These are phyloP conservation scores for Thyridium curvatum DNA, from an alignment of 2,329 filamentous ascomycete genomes.

Conservation along the genomic window DNA sequence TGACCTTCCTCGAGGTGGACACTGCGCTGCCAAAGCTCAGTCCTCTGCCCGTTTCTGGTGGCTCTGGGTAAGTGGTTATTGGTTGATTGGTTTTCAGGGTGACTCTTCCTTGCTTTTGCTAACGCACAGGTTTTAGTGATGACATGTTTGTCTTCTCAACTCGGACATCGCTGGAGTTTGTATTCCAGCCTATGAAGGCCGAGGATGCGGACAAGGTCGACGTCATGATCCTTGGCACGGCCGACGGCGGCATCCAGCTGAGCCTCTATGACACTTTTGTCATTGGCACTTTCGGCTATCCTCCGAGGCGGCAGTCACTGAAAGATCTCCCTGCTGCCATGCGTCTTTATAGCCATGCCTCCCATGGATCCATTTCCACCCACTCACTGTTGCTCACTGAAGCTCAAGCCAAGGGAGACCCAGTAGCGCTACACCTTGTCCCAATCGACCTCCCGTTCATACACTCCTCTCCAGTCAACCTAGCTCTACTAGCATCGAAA, in stretches of 20 bases:
- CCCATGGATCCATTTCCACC: constrained; percentile 67
- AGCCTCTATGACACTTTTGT: constrained; percentile 83
- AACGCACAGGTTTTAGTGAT: constrained; percentile 31
- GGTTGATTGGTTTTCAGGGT: not conserved
- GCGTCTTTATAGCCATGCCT: constrained; percentile 54
- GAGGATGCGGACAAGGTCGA: constrained; percentile 70
- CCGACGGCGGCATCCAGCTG: constrained; percentile 65
- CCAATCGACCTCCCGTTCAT: constrained; percentile 82
- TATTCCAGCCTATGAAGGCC: constrained; percentile 57
- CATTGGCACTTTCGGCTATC: constrained; percentile 59
- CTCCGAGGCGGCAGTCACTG: constrained; percentile 7
- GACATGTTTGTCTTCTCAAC: constrained; percentile 61
- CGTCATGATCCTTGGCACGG: constrained; percentile 68
- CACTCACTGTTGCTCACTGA: constrained; percentile 60
- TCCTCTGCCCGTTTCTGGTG: constrained; percentile 58
- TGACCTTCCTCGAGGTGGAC: constrained; percentile 71
- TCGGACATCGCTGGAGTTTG: constrained; percentile 60
- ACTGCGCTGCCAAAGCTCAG: constrained; percentile 71
- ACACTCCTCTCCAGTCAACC: constrained; percentile 67
- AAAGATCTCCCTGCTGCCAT: constrained; percentile 12
- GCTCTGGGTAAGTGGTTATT: constrained; percentile 47
- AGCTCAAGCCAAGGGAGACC: constrained; percentile 23
- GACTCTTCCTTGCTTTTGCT: not conserved
- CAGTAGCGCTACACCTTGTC: constrained; percentile 51
- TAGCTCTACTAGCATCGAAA: constrained; percentile 80